Evolutionary conservation across 805 yeast genomes (phyloP), one percentile per base, ranked within the genome.

Genomic region (Suhomyces sp.): DNA sequence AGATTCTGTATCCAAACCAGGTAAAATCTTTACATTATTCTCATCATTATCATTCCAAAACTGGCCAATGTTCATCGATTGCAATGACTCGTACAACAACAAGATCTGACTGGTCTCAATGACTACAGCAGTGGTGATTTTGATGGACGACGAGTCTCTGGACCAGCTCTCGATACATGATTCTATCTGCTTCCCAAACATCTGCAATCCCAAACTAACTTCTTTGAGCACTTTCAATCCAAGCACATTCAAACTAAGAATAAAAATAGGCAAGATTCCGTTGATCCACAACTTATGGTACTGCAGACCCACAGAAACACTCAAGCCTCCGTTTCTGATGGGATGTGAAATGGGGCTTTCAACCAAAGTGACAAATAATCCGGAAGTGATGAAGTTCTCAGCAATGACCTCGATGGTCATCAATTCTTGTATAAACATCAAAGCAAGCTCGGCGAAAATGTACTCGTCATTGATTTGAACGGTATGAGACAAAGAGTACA

Each of bases 211-310:
- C 44, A 82, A 70, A 53, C 86, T 79, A 6, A 84, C 69, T 52
- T 89, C 94, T 2, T 89, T 84, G 1, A 86, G 57, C 2, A 86
- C 73, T 43, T 81, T 75, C 1, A 78, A 77, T 0, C 93, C 93
- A 53, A 90, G 81, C 46, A 77, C 79, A 24, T 84, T 76, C 39
- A 89, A 62, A 13, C 89, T 67, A 1, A 81, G 72, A 47, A 89
- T 69, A 19, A 87, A 70, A 4, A 89, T 80, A 0, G 94, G 84
- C 27, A 92, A 72, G 15, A 92, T 68, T 1, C 97, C 96, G 60
- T 85, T 83, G n/a, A 83, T 79, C 97, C 97, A 92, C n/a, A 88
- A 72, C 48, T 80, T 77, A 64, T 91, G 93, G 53, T 87, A 68
- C 46, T 80, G 79, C 0, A 88, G 79, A 3, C 81, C 66, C 0